Percentiles rank a stretch among this genome's conserved stretches.
These are phyloP conservation scores for Colletotrichum tropicale DNA, from an alignment of 2,329 filamentous ascomycete genomes.

Conservation along the genomic window DNA sequence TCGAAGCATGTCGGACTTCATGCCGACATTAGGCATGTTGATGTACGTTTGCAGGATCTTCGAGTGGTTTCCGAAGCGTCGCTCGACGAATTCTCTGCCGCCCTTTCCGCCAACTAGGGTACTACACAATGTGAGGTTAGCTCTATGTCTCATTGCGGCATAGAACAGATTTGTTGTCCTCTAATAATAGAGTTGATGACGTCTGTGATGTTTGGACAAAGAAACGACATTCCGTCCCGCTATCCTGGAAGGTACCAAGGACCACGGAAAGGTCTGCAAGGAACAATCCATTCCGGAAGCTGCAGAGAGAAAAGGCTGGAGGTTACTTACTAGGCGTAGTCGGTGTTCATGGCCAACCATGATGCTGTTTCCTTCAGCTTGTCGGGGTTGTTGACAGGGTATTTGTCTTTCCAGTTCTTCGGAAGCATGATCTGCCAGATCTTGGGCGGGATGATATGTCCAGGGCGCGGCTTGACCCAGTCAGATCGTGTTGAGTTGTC, in stretches of 20 bases:
- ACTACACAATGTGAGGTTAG: constrained; percentile 1
- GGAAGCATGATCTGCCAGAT: constrained; percentile 23
- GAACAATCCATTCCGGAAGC: fast-evolving
- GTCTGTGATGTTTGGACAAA: neutral
- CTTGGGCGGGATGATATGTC: constrained; percentile 1
- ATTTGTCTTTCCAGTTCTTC: neutral
- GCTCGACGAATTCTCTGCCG: constrained; percentile 26
- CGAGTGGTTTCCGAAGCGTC: constrained; percentile 19
- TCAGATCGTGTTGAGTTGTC: neutral
- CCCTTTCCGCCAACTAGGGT: constrained; percentile 28
- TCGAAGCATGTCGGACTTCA: constrained; percentile 71
- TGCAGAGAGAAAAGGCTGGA: neutral
- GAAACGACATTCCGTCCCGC: neutral
- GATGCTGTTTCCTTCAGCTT: constrained; percentile 8
- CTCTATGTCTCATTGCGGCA: neutral
- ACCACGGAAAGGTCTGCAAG: neutral
- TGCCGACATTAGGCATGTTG: constrained; percentile 28
- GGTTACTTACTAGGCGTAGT: constrained; percentile 16
- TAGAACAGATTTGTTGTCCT: neutral
- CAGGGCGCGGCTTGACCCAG: neutral
- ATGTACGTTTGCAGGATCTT: constrained; percentile 25
- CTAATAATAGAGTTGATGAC: neutral
- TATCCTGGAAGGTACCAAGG: neutral
- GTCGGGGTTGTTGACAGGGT: neutral
- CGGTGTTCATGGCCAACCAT: constrained; percentile 21